Base-by-base conservation (phyloP, 495 filamentous ascomycete genomes). In the Staphylotrichum tortipilum region DNA sequence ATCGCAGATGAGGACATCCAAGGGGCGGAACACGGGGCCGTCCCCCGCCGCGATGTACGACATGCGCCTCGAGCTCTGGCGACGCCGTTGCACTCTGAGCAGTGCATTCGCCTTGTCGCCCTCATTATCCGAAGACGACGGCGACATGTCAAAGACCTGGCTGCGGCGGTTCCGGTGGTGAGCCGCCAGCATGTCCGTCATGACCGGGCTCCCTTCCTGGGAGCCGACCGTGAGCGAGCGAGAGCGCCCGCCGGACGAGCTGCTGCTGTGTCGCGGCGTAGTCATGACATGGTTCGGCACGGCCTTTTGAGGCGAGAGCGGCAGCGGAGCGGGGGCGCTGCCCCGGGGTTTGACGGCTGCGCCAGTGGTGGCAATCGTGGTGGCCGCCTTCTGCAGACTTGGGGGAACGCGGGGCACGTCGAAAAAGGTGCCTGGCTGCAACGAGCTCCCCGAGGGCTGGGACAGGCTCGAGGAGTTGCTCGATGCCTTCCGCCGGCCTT, bases 91-190 rank as follows among this genome's bases (percentile, higher is more conserved):
- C 12, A 97, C 89, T 48, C 94, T 86, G n/a, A 96, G 76, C 17
- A 97, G 74, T 28, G 89, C 90, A 61, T 88, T 94, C 3, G 88
- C 83, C 56, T 91, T 84, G 14, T 90, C 82, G 30, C 94, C 90
- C 63, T 98, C 92, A 54, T 94, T 97, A 62, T 98, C 92, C 0
- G 92, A 98, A 0, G 94, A 97, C 0, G 92, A 97, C 23, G 92
- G 92, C 4, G 94, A 97, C 65, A 95, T 84, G 61, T 97, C 94
- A 57, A 95, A 87, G 7, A 96, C 82, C 62, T 95, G 91, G 62
- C 89, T 96, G 55, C 89, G 79, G 23, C 90, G 86, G 65, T 96
- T 95, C 59, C 89, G 79, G 51, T 95, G 90, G 24, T 80, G 75
- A 0, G 84, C 80, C 2, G 57, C 60, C 52, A 88, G 80, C 29